Base-by-base conservation (phyloP, 2,329 filamentous ascomycete genomes). In the Colletotrichum lindemuthianum region DNA sequence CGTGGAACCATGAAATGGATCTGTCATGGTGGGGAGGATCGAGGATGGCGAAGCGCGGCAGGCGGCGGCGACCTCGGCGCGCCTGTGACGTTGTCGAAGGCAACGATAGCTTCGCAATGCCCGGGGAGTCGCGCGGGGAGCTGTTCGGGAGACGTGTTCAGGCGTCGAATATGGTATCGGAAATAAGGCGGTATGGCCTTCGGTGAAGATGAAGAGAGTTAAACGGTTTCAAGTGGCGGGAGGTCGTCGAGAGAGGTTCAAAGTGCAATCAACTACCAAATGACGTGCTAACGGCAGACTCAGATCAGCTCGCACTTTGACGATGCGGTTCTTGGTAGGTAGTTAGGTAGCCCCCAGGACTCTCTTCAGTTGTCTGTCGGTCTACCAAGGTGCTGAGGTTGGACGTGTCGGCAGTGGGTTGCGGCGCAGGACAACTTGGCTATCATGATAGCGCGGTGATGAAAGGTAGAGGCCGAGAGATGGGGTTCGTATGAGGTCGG, bases 1-100 rank as follows among this genome's bases (percentile, higher is more conserved):
- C 52, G 75, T 68, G 8, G 74, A 70, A 68, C 70, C 71, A 68
- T 76, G 75, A 60, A 77, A 81, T 11, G 79, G 79, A 68, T 81
- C 81, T 68, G 79, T 74, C 81, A 83, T 82, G 69, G 61, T 72
- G 70, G 37, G 39, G 59, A 69, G 70, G 66, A 64, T 61, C 59
- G 51, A 49, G 51, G 13, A 65, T 49, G 39, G 67, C 60, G 15
- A 36, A 52, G 52, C 47, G 41, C 34, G 43, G 54, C 57, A 24
- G 49, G 41, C 61, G 43, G 54, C 57, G 49, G 41, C 61, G 52
- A 47, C 63, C 53, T 66, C 48, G 61, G 64, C 57, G 57, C 53
- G 53, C 61, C 52, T 44, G 51, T 58, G 41, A 55, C 56, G 58
- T 56, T 41, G 45, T 65, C 41, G 41, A 52, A 47, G 34, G 57